Conservation (phyloP, 495 filamentous ascomycete species). For the Daldinia bambusicola region DNA sequence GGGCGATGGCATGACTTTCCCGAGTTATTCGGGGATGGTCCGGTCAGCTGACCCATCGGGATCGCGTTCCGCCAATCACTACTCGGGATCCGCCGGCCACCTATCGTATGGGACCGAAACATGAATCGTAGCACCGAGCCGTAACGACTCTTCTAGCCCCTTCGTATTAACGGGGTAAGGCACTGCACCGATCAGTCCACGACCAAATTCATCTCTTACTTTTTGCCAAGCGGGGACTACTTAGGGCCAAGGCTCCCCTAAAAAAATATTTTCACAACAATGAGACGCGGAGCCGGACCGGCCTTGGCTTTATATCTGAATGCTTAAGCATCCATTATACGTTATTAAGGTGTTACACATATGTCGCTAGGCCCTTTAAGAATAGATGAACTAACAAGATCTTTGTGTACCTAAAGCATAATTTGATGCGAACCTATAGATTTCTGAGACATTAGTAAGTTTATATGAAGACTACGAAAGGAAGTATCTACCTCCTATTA, state of each 20-base stretch:
- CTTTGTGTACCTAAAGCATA: too few relatives aligned
- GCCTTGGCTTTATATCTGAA: background rate
- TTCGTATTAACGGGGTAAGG: slow-evolving; percentile 10
- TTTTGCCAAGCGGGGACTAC: background rate
- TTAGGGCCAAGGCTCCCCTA: background rate
- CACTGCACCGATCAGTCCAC: slow-evolving; percentile 9
- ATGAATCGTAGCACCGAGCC: background rate
- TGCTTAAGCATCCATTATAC: background rate
- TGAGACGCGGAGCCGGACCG: background rate
- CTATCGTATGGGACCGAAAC: slow-evolving; percentile 21
- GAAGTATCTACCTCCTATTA: too few relatives aligned
- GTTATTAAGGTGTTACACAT: background rate
- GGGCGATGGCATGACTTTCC: slow-evolving; percentile 32
- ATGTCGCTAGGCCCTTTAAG: background rate
- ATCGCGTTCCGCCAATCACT: slow-evolving; percentile 36
- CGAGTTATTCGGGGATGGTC: slow-evolving; percentile 22
- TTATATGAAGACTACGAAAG: too few relatives aligned
- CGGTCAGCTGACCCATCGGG: slow-evolving; percentile 39
- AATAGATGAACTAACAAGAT: background rate
- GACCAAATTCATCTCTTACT: background rate
- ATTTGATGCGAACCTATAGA: too few relatives aligned
- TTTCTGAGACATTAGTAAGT: too few relatives aligned
- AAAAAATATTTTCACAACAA: background rate
- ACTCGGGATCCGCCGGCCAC: slow-evolving; percentile 39
- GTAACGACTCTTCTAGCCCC: slow-evolving; percentile 20